Evolutionary conservation across 2,329 filamentous ascomycete genomes (phyloP).

Genomic region (Metarhizium robertsii): DNA sequence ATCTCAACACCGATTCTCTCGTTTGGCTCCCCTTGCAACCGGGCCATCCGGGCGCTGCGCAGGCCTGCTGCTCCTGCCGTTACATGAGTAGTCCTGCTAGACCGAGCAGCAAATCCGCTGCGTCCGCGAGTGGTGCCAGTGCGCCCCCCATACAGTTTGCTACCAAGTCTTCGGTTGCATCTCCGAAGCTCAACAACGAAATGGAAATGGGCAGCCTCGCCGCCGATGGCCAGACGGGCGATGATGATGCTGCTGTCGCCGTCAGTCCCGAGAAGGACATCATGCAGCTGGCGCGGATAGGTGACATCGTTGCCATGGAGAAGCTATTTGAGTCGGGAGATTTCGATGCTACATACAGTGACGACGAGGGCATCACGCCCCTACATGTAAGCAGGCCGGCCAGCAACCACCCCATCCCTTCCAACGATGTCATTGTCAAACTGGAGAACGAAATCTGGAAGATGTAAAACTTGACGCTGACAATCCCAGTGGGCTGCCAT

Average conservation of each 20-base stretch:
- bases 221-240: slow-evolving; percentile 15
- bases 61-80: not conserved
- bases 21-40: not conserved
- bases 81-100: slow-evolving; percentile 33
- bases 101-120: slow-evolving; percentile 26
- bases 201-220: slow-evolving; percentile 45
- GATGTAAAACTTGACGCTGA: slow-evolving; percentile 10
- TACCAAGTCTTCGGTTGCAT: slow-evolving; percentile 42
- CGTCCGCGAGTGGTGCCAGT: too few relatives aligned
- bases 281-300: slow-evolving; percentile 88
- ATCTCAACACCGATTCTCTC: not conserved
- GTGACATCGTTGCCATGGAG: slow-evolving; percentile 79
- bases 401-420: too few relatives aligned
- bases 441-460: too few relatives aligned
- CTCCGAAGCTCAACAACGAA: slow-evolving; percentile 47
- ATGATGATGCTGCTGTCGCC: not conserved
- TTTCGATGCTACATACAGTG: slow-evolving; percentile 71
- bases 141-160: slow-evolving; percentile 40
- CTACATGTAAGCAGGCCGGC: slow-evolving; percentile 61
- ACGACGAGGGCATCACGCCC: slow-evolving; percentile 91
- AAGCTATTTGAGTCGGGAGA: slow-evolving; percentile 78
- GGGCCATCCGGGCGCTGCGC: not conserved
- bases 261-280: slow-evolving; percentile 58
- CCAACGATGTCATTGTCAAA: not conserved
- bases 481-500: slow-evolving; percentile 83